Percentiles rank a stretch among this genome's conserved stretches.
phyloP scores from a whole-genome alignment of 2,329 filamentous ascomycete genomes.

The Xylaria polymorpha region DNA sequence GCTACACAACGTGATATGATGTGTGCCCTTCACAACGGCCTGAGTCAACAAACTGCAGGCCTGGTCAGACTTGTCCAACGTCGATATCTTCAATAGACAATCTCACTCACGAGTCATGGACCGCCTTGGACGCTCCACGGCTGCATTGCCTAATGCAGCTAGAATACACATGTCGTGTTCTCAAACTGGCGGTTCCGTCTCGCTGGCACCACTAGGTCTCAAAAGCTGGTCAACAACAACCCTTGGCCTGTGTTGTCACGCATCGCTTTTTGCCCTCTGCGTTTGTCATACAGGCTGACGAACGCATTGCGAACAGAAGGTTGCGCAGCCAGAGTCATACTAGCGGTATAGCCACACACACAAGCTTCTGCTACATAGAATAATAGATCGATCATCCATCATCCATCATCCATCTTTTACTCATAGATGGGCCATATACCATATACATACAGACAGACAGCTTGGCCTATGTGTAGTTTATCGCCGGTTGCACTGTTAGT shows the following conservation, averaged over 20 bases:
- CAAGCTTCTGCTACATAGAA: constrained; percentile 8
- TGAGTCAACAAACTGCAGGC: constrained; percentile 28
- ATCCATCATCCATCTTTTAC: neutral
- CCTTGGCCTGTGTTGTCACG: constrained; percentile 27
- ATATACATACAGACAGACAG: neutral
- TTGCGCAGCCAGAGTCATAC: neutral
- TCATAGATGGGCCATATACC: too few relatives aligned
- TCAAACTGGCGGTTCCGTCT: constrained; percentile 37
- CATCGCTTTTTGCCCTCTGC: constrained; percentile 11
- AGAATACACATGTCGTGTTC: constrained; percentile 31
- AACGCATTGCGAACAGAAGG: constrained; percentile 1
- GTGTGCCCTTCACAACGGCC: constrained; percentile 1
- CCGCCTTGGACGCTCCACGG: constrained; percentile 19
- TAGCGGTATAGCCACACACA: constrained; percentile 5
- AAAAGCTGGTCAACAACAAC: constrained; percentile 23
- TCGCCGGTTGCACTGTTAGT: neutral
- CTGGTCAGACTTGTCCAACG: constrained; percentile 26
- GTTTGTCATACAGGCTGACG: neutral
- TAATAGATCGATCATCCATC: neutral
- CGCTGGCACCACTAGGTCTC: constrained; percentile 38
- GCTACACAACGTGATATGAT: neutral
- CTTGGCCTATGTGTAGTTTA: neutral
- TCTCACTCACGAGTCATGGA: constrained; percentile 27
- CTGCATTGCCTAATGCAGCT: constrained; percentile 34
- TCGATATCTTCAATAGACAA: constrained; percentile 22